A percentile compares a stretch with the other conserved stretches of the same genome.
phyloP scores from a whole-genome alignment of 2,329 filamentous ascomycete species.

The Aspergillus sp. region DNA sequence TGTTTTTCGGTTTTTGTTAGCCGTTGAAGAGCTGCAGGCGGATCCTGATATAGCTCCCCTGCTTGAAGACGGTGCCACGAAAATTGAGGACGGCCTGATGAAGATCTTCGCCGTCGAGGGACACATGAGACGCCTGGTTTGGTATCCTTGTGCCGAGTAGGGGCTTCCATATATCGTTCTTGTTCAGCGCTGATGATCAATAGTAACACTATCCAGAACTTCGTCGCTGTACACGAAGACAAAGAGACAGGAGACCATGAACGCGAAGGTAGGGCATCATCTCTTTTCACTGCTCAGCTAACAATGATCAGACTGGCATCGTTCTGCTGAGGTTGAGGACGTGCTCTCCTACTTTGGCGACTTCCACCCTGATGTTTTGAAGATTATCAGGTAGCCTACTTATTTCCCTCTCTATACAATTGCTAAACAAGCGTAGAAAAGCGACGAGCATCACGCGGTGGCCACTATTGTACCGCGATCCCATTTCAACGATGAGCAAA shows the following conservation, averaged over 20 bases:
- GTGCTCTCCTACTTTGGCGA: conserved; percentile 4
- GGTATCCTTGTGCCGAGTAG: conserved; percentile 31
- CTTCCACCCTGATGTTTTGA: not conserved
- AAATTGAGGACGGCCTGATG: conserved; percentile 26
- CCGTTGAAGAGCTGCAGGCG: conserved; percentile 27
- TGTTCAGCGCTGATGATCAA: not conserved
- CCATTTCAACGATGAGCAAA: conserved; percentile 24
- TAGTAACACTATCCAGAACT: conserved; percentile 29
- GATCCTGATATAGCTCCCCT: conserved; percentile 21
- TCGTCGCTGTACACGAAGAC: conserved; percentile 25
- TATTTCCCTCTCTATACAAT: rapidly evolving
- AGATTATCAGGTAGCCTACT: not conserved
- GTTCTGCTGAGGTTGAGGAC: conserved; percentile 5
- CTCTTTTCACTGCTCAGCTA: not conserved
- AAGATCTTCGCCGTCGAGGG: conserved; percentile 20
- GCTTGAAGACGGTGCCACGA: not conserved
- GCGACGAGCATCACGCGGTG: conserved; percentile 15
- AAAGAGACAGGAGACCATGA: not conserved
- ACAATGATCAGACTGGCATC: conserved; percentile 4
- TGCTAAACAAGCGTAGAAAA: conserved; percentile 18
- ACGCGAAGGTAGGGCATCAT: conserved; percentile 1
- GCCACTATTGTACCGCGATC: conserved; percentile 28
- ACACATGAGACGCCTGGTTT: conserved; percentile 21
- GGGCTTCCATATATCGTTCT: not conserved
- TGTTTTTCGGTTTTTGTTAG: conserved; percentile 27